These are phyloP conservation scores for Amphicarpaea edgeworthii DNA, from an alignment of 306 rosid species.

Conservation along the genomic window DNA sequence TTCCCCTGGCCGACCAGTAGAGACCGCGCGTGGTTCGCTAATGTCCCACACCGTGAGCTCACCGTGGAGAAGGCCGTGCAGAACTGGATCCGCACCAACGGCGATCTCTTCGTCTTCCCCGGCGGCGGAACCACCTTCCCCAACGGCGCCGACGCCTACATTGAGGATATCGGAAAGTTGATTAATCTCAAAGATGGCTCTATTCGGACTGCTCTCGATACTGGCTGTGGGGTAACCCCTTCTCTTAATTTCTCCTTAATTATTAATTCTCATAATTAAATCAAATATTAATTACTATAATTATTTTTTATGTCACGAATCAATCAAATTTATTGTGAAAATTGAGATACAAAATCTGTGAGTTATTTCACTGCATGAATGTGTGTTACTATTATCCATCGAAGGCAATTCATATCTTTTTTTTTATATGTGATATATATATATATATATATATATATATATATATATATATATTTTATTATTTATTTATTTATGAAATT, in stretches of 20 bases:
- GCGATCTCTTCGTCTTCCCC: conserved; percentile 70
- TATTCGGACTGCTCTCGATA: conserved; percentile 85
- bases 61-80: conserved; percentile 95
- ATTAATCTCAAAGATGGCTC: conserved; percentile 74
- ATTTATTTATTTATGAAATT: too few relatives aligned
- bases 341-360: too few relatives aligned
- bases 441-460: too few relatives aligned
- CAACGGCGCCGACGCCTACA: conserved; percentile 78
- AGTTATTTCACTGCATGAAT: too few relatives aligned
- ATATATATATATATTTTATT: too few relatives aligned
- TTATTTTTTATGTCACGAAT: too few relatives aligned
- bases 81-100: conserved; percentile 81
- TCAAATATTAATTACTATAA: too few relatives aligned
- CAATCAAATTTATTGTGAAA: too few relatives aligned
- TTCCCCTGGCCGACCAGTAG: conserved; percentile 81
- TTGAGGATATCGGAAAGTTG: conserved; percentile 71
- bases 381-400: too few relatives aligned
- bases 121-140: conserved; percentile 97
- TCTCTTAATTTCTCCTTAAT: not conserved
- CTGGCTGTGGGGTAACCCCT: conserved; percentile 77
- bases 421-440: too few relatives aligned
- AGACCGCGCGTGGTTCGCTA: conserved; percentile 78
- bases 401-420: too few relatives aligned
- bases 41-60: conserved; percentile 81
- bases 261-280: too few relatives aligned